Percentiles rank a stretch among this genome's conserved stretches.
Evolutionary conservation across 768 basidiomycete genomes (phyloP).

Genomic region (Kwoniella bestiolae): DNA sequence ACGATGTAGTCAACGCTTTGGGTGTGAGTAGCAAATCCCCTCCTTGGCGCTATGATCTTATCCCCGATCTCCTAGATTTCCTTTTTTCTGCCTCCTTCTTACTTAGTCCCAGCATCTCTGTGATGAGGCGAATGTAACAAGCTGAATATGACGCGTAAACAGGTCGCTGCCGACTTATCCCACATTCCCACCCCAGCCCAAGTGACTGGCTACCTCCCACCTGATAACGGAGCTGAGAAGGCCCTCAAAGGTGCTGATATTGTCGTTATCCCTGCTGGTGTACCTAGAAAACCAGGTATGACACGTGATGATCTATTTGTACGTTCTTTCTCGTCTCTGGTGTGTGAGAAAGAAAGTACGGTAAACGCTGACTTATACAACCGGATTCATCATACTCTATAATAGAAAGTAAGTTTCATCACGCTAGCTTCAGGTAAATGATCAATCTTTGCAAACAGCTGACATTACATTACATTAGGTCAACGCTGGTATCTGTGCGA

Average conservation of each 20-base stretch:
- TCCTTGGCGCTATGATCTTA: not conserved
- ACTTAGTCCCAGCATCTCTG: not conserved
- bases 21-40: constrained; percentile 63
- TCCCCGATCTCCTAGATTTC: not conserved
- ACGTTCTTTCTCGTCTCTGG: constrained; percentile 19
- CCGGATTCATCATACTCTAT: not conserved
- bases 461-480: constrained; percentile 61
- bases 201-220: constrained; percentile 62
- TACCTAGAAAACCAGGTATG: constrained; percentile 84
- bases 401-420: constrained; percentile 28
- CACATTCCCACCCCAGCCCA: constrained; percentile 86
- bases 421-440: not conserved
- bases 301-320: constrained; percentile 59
- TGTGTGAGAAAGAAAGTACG: not conserved
- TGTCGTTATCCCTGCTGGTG: constrained; percentile 97
- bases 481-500: constrained; percentile 96
- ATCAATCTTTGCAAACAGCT: not conserved
- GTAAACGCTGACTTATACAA: constrained; percentile 58
- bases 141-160: not conserved
- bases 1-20: constrained; percentile 92
- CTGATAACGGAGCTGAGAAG: constrained; percentile 52
- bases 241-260: constrained; percentile 89
- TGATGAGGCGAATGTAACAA: not conserved
- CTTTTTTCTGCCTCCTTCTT: constrained; percentile 4
- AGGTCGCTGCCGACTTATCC: constrained; percentile 89